Conservation (phyloP, 495 filamentous ascomycete species). For the Thermothielavioides terrestris region DNA sequence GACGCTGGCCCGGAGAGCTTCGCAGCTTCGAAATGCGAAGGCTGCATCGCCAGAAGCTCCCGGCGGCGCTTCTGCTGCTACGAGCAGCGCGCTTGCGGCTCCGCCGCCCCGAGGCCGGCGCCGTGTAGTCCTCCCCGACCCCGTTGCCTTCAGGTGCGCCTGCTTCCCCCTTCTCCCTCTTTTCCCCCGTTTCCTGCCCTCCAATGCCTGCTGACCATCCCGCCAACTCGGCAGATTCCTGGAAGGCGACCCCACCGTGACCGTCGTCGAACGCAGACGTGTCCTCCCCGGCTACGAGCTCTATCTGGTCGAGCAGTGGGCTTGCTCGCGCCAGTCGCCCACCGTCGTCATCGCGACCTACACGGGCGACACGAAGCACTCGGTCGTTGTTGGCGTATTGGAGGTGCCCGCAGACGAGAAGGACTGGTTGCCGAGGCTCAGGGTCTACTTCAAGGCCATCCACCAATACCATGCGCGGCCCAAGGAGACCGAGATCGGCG, state of each 20-base stretch:
- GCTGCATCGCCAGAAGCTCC: slow-evolving; percentile 5
- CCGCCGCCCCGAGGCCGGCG: slow-evolving; percentile 24
- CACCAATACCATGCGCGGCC: slow-evolving; percentile 73
- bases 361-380: slow-evolving; percentile 76
- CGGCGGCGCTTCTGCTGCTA: slow-evolving; percentile 13
- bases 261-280: slow-evolving; percentile 60
- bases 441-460: slow-evolving; percentile 79
- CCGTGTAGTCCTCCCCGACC: slow-evolving; percentile 62
- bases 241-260: slow-evolving; percentile 74
- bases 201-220: not conserved
- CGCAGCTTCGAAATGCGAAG: slow-evolving; percentile 15
- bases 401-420: slow-evolving; percentile 74
- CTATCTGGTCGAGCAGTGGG: slow-evolving; percentile 97
- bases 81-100: slow-evolving; percentile 4
- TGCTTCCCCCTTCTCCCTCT: too few species aligned
- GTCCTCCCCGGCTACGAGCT: slow-evolving; percentile 78
- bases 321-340: slow-evolving; percentile 80
- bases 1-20: slow-evolving; percentile 19
- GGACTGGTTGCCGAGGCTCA: slow-evolving; percentile 68
- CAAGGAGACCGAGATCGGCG: slow-evolving; percentile 75
- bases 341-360: slow-evolving; percentile 91
- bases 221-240: slow-evolving; percentile 52
- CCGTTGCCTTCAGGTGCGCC: slow-evolving; percentile 54
- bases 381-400: slow-evolving; percentile 68
- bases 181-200: too few species aligned